Evolutionary conservation across 352 stramenopile genomes (phyloP), one percentile per base, ranked within the genome.

Genomic region (Globisporangium iwayamae): DNA sequence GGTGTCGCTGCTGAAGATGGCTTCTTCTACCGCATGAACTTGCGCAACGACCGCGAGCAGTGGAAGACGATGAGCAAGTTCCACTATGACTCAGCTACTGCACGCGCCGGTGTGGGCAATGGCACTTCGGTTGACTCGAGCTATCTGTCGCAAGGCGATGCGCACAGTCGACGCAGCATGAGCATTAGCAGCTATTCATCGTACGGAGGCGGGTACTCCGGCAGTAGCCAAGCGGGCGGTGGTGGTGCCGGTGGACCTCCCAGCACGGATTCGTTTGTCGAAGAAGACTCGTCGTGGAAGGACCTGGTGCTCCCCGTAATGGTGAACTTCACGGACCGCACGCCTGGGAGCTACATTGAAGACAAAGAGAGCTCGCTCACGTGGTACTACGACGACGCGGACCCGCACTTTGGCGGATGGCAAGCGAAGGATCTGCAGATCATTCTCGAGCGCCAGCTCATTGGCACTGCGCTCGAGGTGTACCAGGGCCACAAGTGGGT

Each of bases 351-450:
- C 38, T 91, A 90, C 66, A 91, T 93, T 56, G 83, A 93, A 76
- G 80, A 89, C 76, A 93, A 93, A 59, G 83, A 93, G 68, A 89
- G 80, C 60, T 93, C 83, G 20, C 65, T 96, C 52, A 94, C 87
- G 54, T 96, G 89, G 89, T 87, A 96, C 61, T 96, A 96, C 62
- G 78, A 72, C 18, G 87, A 95, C 55, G 85, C 88, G 0, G 88
- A 96, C 48, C 76, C 79, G 13, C 82, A 96, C 65, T 96, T 96
- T 70, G 87, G 87, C 3, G 79, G 75, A 22, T 96, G 89, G 89
- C 87, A 97, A 63, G 82, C 89, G 25, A 96, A 96, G 66, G 87
- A 97, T 60, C 75, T 97, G 71, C 89, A 96, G 70, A 95, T 96
- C 54, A 87, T 93, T 61, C 70, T 96, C 51, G 89, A 96, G 67